phyloP scores from a whole-genome alignment of 495 filamentous ascomycete genomes.

The Podospora anserina region DNA sequence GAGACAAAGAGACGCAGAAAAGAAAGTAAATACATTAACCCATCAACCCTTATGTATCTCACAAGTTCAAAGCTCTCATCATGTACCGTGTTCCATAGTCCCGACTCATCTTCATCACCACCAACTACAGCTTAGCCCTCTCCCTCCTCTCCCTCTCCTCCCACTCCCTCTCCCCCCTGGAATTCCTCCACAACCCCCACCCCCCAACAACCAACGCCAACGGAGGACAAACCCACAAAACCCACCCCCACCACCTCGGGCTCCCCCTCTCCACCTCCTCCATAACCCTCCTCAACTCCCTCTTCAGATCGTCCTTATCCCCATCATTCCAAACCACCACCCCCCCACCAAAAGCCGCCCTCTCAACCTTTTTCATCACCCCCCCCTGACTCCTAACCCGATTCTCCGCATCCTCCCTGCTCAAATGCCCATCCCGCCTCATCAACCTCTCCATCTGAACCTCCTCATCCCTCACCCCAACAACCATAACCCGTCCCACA shows the following conservation, averaged over 20 bases:
- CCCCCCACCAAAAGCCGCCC: conserved; percentile 64
- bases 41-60: background rate
- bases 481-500: conserved; percentile 79
- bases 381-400: conserved; percentile 80
- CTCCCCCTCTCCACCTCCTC: conserved; percentile 56
- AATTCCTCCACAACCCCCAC: conserved; percentile 66
- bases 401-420: conserved; percentile 73
- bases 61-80: background rate
- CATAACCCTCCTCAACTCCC: conserved; percentile 62
- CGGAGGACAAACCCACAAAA: conserved; percentile 69
- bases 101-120: conserved; percentile 4
- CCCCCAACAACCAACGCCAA: conserved; percentile 60
- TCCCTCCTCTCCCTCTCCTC: conserved; percentile 59
- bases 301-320: conserved; percentile 60
- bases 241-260: conserved; percentile 77
- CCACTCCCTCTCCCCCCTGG: conserved; percentile 66
- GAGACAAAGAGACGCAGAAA: background rate
- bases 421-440: conserved; percentile 68
- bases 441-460: conserved; percentile 77
- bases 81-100: background rate
- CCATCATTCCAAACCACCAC: conserved; percentile 87
- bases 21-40: background rate
- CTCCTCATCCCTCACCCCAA: conserved; percentile 68
- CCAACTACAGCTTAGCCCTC: conserved; percentile 63
- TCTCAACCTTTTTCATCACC: conserved; percentile 72